Evolutionary conservation across 2,329 filamentous ascomycete genomes (phyloP).

Genomic region (Hortaea werneckii): DNA sequence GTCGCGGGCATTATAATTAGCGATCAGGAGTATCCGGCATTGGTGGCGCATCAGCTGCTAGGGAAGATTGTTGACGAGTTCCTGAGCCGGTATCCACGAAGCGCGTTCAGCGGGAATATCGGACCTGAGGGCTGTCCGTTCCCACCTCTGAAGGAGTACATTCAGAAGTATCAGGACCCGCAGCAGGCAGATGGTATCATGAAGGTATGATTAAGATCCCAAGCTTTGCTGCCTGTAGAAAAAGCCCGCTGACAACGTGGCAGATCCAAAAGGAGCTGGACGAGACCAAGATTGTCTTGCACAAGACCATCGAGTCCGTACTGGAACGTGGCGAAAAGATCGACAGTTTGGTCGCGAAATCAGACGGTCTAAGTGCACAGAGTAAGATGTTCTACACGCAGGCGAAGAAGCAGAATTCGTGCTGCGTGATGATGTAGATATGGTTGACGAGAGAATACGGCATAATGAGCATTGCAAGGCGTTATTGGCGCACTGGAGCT

Average conservation of each 20-base stretch:
- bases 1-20: constrained; percentile 38
- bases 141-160: constrained; percentile 70
- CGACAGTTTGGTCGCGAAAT: constrained; percentile 86
- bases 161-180: constrained; percentile 73
- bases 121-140: constrained; percentile 42
- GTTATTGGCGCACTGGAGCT: no score
- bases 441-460: neutral
- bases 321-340: constrained; percentile 96
- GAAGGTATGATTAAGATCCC: constrained; percentile 17
- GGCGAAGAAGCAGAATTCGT: constrained; percentile 54
- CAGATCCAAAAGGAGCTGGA: constrained; percentile 88
- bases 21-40: constrained; percentile 46
- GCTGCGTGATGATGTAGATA: constrained; percentile 45
- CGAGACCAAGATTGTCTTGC: constrained; percentile 92
- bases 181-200: constrained; percentile 76
- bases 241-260: neutral
- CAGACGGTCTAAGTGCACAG: constrained; percentile 76
- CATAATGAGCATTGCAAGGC: neutral
- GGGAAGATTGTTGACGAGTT: constrained; percentile 86
- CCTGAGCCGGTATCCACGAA: constrained; percentile 61
- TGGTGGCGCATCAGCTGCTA: constrained; percentile 78
- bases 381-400: constrained; percentile 95
- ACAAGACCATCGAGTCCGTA: constrained; percentile 89
- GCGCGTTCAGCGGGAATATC: constrained; percentile 50
- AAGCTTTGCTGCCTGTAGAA: neutral